These are phyloP conservation scores for Corymbia calophylla DNA, from an alignment of 441 rosid genomes.

Conservation along the genomic window DNA sequence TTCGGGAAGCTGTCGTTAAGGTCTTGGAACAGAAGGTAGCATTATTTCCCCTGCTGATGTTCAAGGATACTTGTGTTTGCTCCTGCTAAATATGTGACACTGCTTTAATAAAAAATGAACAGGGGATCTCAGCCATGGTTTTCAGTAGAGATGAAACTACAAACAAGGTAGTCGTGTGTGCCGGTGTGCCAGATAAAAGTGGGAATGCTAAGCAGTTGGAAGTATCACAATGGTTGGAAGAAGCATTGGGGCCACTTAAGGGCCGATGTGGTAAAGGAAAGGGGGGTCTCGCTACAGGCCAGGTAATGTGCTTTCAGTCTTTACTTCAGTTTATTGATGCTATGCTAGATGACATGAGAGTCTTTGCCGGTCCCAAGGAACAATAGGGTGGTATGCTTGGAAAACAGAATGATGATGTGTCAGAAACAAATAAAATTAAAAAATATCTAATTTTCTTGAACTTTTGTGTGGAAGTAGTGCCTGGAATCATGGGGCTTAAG, in stretches of 20 bases:
- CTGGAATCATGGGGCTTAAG: background rate
- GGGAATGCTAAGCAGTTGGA: slow-evolving; percentile 56
- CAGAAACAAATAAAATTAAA: background rate
- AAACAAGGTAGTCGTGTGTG: slow-evolving; percentile 88
- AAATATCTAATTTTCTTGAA: background rate
- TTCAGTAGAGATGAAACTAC: slow-evolving; percentile 82
- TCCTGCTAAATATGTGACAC: background rate
- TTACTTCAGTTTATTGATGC: background rate
- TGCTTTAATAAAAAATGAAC: slow-evolving; percentile 18
- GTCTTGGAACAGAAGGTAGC: slow-evolving; percentile 66
- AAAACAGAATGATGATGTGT: background rate
- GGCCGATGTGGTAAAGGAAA: slow-evolving; percentile 95
- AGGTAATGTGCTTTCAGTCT: slow-evolving; percentile 36
- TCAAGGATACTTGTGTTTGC: background rate
- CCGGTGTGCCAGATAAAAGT: slow-evolving; percentile 75
- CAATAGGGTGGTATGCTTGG: background rate
- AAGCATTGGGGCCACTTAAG: slow-evolving; percentile 75
- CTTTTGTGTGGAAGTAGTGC: background rate
- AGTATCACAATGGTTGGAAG: slow-evolving; percentile 84
- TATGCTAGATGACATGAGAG: background rate
- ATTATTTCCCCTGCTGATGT: background rate
- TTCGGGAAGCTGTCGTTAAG: slow-evolving; percentile 88
- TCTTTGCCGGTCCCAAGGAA: background rate
- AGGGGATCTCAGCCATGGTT: slow-evolving; percentile 86
- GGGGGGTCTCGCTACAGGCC: slow-evolving; percentile 92